Conservation (phyloP, 2,329 filamentous ascomycete species). For the Colletotrichum spinosum region DNA sequence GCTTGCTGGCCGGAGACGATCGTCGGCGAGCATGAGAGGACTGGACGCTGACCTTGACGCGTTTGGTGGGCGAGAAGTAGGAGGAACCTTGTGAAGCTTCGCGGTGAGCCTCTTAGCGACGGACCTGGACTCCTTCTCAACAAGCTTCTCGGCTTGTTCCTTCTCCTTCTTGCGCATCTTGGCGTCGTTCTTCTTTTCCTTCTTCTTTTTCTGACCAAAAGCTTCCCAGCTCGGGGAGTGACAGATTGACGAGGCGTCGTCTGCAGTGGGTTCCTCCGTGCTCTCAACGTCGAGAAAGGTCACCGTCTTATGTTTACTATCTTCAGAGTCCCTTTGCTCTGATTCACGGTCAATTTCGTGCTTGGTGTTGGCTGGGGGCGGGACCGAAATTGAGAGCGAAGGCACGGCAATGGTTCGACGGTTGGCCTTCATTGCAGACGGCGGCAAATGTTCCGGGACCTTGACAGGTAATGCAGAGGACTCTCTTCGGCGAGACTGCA, state of each 20-base stretch:
- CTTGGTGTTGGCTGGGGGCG: slow-evolving; percentile 38
- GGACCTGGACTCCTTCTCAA: slow-evolving; percentile 51
- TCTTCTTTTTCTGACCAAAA: slow-evolving; percentile 64
- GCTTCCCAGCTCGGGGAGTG: slow-evolving; percentile 73
- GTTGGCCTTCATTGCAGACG: slow-evolving; percentile 33
- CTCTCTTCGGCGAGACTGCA: slow-evolving; percentile 36
- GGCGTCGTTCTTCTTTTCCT: slow-evolving; percentile 61
- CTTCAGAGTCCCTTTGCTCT: slow-evolving; percentile 41
- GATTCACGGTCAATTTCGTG: slow-evolving; percentile 28
- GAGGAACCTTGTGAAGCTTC: slow-evolving; percentile 53
- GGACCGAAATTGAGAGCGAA: slow-evolving; percentile 47
- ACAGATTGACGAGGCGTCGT: slow-evolving; percentile 64
- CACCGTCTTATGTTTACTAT: slow-evolving; percentile 51
- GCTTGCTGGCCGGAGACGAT: slow-evolving; percentile 25
- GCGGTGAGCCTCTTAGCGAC: slow-evolving; percentile 49
- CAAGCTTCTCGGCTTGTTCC: slow-evolving; percentile 46
- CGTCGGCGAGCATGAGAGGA: slow-evolving; percentile 24
- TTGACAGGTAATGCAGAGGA: slow-evolving; percentile 16
- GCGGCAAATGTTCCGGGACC: slow-evolving; percentile 17
- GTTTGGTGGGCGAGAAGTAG: slow-evolving; percentile 35
- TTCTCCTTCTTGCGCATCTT: slow-evolving; percentile 57
- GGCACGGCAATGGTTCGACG: slow-evolving; percentile 39
- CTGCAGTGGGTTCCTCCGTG: slow-evolving; percentile 50
- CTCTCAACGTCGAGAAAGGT: slow-evolving; percentile 51
- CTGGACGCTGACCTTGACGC: slow-evolving; percentile 32